Percentiles rank a stretch among this genome's conserved stretches.
These are phyloP conservation scores for Saxophila tyrrhenica DNA, from an alignment of 495 filamentous ascomycete species.

Conservation along the genomic window DNA sequence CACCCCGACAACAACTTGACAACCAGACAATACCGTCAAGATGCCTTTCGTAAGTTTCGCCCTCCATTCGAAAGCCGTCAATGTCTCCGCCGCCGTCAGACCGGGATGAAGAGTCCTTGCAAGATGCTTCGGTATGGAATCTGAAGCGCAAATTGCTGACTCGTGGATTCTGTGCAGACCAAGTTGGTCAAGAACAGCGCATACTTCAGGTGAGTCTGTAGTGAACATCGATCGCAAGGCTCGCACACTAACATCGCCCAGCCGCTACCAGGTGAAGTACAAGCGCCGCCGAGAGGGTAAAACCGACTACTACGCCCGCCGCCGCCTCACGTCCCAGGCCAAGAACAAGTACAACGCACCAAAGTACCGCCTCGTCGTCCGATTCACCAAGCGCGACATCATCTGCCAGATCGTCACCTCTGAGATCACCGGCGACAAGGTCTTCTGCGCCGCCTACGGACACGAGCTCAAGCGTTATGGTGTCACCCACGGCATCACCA, in stretches of 20 bases:
- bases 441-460: constrained; percentile 83
- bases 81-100: background rate
- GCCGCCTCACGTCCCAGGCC: constrained; percentile 98
- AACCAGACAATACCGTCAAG: constrained; percentile 18
- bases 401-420: constrained; percentile 94
- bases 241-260: constrained; percentile 28
- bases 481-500: constrained; percentile 96
- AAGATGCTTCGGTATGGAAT: constrained; percentile 87
- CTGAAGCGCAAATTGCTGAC: constrained; percentile 99
- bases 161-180: constrained; percentile 62
- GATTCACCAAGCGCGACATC: constrained; percentile 99
- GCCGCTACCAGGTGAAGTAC: constrained; percentile 99
- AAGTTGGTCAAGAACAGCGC: constrained; percentile 93
- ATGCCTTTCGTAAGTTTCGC: constrained; percentile 34
- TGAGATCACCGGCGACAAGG: constrained; percentile 95
- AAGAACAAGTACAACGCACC: constrained; percentile 99
- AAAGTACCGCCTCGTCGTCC: constrained; percentile 99
- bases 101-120: constrained; percentile 58
- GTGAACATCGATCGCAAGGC: constrained; percentile 6
- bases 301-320: constrained; percentile 99
- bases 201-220: constrained; percentile 77
- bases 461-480: constrained; percentile 97
- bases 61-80: background rate
- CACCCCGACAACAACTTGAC: background rate
- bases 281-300: constrained; percentile 91